Base-by-base conservation (phyloP, 257 asterid species). In the Nicotiana tabacum region DNA sequence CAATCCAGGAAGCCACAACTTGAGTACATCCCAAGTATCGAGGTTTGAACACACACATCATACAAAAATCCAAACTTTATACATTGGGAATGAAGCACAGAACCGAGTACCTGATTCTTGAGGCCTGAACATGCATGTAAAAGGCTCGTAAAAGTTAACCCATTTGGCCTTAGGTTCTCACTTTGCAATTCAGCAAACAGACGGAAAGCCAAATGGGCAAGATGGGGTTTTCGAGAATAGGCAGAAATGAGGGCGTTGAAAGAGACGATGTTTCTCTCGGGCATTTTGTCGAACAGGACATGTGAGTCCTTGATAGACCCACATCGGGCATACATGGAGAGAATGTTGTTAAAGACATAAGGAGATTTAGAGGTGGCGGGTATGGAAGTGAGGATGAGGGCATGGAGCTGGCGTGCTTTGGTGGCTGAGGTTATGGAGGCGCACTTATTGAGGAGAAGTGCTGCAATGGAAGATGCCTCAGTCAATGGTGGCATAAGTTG, bases 251-350 rank as follows among this genome's bases (percentile, higher is more conserved):
- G 88, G 35, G 92, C 82, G 84, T 92, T 95, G 88, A 92, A 92
- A 4, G 99, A 92, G 17, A 95, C 92, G 66, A 91, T 51, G 70
- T 85, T 93, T 86, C 96, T 80, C 0, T 88, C 94, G 68, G 94
- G 97, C 95, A 91, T 95, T 91, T 88, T 80, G 92, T 93, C 99
- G 91, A 95, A 92, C 90, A 92, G 61, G 30, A 13, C 88, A 5
- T 85, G 97, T 6, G 95, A 51, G 81, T 89, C 94, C 32, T 2
- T 8, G 2, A 88, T 67, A 4, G 97, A 93, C 11, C 92, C 91
- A 83, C 96, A 92, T 2, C 97, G 89, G 0, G 89, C 92, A 84
- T 95, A 95, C 97, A 91, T 90, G 1, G 98, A 90, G 55, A 95
- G 83, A 81, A 92, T 83, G 88, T 88, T 93, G 97, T 95, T 95